These are phyloP conservation scores for Termitomyces eurrhizus DNA, from an alignment of 768 basidiomycete genomes.

Conservation along the genomic window DNA sequence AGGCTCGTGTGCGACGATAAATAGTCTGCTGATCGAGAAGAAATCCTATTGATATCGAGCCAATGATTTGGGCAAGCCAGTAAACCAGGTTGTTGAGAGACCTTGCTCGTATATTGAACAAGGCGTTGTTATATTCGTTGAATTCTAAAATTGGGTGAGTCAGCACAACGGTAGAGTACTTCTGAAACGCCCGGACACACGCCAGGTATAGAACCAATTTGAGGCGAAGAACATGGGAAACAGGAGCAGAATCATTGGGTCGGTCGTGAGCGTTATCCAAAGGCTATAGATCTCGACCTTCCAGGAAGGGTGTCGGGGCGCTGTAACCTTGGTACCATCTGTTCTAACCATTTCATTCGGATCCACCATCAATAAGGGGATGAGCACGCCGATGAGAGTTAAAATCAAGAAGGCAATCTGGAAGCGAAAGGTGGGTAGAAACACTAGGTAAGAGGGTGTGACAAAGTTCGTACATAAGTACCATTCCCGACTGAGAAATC, in stretches of 20 bases:
- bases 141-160: slow-evolving; percentile 44
- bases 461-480: slow-evolving; percentile 56
- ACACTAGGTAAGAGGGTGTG: neutral
- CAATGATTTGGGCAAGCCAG: slow-evolving; percentile 76
- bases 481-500: slow-evolving; percentile 53
- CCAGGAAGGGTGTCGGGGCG: slow-evolving; percentile 71
- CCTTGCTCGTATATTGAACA: slow-evolving; percentile 79
- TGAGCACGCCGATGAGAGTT: slow-evolving; percentile 60
- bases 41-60: slow-evolving; percentile 66
- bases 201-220: slow-evolving; percentile 88
- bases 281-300: slow-evolving; percentile 69
- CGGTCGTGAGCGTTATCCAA: slow-evolving; percentile 61
- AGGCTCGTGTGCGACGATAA: slow-evolving; percentile 66
- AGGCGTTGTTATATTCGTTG: slow-evolving; percentile 73
- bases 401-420: slow-evolving; percentile 76
- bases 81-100: slow-evolving; percentile 76
- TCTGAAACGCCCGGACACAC: slow-evolving; percentile 34
- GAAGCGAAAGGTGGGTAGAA: neutral
- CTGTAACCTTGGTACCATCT: slow-evolving; percentile 65
- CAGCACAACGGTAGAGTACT: neutral
- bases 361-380: slow-evolving; percentile 69
- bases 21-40: slow-evolving; percentile 57
- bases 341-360: slow-evolving; percentile 70
- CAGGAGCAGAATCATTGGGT: slow-evolving; percentile 68
- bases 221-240: slow-evolving; percentile 86